Conservation (phyloP, 2,329 filamentous ascomycete genomes). For the Penicillium sp. region DNA sequence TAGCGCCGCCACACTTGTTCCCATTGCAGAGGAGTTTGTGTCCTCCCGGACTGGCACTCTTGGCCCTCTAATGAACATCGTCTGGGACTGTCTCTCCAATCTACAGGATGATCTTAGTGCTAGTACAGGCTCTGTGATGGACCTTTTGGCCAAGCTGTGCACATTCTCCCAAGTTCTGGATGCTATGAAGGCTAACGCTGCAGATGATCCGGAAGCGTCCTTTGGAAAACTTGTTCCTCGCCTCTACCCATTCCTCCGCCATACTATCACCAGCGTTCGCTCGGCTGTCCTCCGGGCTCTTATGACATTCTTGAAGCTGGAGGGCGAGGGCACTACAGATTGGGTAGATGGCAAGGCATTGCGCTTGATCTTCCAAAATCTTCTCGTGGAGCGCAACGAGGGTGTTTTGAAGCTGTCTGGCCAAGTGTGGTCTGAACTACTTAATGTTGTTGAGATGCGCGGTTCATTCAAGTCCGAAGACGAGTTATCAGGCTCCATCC, state of each 20-base stretch:
- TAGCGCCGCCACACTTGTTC: constrained; percentile 94
- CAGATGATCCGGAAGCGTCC: constrained; percentile 77
- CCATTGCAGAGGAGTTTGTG: constrained; percentile 93
- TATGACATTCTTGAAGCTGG: constrained; percentile 86
- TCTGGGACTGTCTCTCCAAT: constrained; percentile 96
- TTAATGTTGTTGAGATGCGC: constrained; percentile 62
- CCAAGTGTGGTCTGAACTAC: constrained; percentile 79
- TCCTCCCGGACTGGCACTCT: constrained; percentile 74
- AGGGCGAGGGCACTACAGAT: constrained; percentile 72
- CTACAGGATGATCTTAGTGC: constrained; percentile 96
- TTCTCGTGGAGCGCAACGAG: constrained; percentile 87
- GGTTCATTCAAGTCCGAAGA: constrained; percentile 63
- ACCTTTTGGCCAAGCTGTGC: constrained; percentile 90
- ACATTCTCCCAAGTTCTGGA: constrained; percentile 89
- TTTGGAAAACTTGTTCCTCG: constrained; percentile 90
- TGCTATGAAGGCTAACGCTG: constrained; percentile 88
- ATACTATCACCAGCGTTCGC: constrained; percentile 94
- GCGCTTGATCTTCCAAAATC: constrained; percentile 88
- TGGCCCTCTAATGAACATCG: constrained; percentile 81
- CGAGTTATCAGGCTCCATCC: constrained; percentile 72
- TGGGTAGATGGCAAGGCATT: constrained; percentile 92
- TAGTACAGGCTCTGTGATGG: constrained; percentile 98
- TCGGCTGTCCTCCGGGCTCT: constrained; percentile 89
- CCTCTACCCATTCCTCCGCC: constrained; percentile 91
- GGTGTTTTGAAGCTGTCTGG: constrained; percentile 78